Evolutionary conservation across 1,139 yeast species (phyloP), one percentile per base, ranked within the genome.

Genomic region (Blastobotrys malaysiensis): DNA sequence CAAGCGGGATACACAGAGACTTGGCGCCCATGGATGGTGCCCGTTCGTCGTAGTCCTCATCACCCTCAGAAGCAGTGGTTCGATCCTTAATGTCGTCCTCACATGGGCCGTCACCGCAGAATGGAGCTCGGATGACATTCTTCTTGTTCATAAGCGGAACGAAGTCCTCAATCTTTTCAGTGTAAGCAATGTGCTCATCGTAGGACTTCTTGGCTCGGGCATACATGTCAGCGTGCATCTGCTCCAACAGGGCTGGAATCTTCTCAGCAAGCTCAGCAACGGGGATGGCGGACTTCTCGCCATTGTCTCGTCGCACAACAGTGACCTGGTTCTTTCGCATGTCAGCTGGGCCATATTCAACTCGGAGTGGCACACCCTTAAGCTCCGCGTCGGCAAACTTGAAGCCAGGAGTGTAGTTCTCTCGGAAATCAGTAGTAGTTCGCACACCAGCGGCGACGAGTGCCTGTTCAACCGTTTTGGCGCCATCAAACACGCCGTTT

Each of bases 1-100:
- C 46, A 68, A 84, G 84, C 61, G 99, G 99, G 73, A 91, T 90
- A 81, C 99, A 95, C 73, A 95, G 79, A 18, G 97, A 86, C 78
- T 95, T 95, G 64, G 99, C 99, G 69, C 99, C 99, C 99, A 95
- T 95, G 57, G 95, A 85, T 68, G 99, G 99, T 24, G 99, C 90
- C 73, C 88, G 87, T 66, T 93, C 99, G 69, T 95, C 99, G 52
- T 79, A 88, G 69, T 87, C 96, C 67, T 82, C 88, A 53, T 86
- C 95, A 60, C 83, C 89, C 58, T 88, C 91, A 64, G 87, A 84
- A 67, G 79, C 79, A 39, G 96, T 93, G 48, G 97, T 89, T 49
- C 88, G 79, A 53, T 91, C 97, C 79, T 93, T 95, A 74, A 95
- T 95, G 64, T 88, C 95, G 65, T 95, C 99, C 75, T 95, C 99